Evolutionary conservation across 2,329 filamentous ascomycete genomes (phyloP).

Genomic region (Penicillium sp.): DNA sequence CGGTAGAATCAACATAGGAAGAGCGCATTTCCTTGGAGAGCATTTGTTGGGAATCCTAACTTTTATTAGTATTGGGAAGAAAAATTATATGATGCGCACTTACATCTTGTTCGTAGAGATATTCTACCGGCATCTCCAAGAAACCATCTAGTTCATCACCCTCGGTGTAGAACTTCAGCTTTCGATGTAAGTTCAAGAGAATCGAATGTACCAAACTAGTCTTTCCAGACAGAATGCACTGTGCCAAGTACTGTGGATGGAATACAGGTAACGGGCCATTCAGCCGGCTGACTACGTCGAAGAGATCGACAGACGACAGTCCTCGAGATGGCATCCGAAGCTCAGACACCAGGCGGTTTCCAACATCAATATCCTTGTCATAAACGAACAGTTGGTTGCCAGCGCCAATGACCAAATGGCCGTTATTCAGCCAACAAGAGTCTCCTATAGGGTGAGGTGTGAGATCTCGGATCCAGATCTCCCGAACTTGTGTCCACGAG

Average conservation of each 20-base stretch:
- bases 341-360: constrained; percentile 58
- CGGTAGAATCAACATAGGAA: constrained; percentile 52
- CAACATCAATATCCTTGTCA: constrained; percentile 68
- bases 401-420: constrained; percentile 80
- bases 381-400: constrained; percentile 90
- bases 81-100: constrained; percentile 11
- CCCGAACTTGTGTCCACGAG: constrained; percentile 82
- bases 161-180: constrained; percentile 77
- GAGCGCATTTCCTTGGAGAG: constrained; percentile 50
- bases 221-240: constrained; percentile 82
- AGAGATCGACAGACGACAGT: constrained; percentile 64
- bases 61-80: constrained; percentile 18
- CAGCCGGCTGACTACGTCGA: constrained; percentile 75
- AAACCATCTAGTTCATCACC: constrained; percentile 79
- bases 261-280: constrained; percentile 88
- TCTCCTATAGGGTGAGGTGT: constrained; percentile 91
- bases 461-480: constrained; percentile 75
- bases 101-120: constrained; percentile 51
- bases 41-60: constrained; percentile 39
- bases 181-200: constrained; percentile 68
- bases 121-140: constrained; percentile 57
- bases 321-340: constrained; percentile 51
- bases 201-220: constrained; percentile 67
- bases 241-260: constrained; percentile 84
- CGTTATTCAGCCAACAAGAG: constrained; percentile 84